Conservation (phyloP, 1,284 basidiomycete species). For the Chiua sp. region DNA sequence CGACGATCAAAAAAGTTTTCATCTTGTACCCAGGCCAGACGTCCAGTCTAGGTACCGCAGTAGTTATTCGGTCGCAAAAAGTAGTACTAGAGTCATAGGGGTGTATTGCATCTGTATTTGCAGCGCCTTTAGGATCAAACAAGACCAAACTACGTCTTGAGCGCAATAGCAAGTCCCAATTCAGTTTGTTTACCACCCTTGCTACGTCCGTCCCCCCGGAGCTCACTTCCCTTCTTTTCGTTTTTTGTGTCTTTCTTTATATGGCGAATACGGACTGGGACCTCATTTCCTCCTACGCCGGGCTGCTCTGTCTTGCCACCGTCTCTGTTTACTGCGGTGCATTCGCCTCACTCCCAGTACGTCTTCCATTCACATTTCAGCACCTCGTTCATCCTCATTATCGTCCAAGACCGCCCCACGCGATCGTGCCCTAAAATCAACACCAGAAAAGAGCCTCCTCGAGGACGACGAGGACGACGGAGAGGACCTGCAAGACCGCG, state of each 20-base stretch:
- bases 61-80: too few relatives aligned
- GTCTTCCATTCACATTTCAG: slow-evolving; percentile 28
- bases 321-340: slow-evolving; percentile 71
- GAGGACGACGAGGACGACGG: slow-evolving; percentile 41
- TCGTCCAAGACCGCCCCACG: slow-evolving; percentile 16
- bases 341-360: slow-evolving; percentile 67
- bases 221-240: slow-evolving; percentile 1
- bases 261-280: slow-evolving; percentile 53
- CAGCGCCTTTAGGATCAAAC: slow-evolving; percentile 13
- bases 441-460: slow-evolving; percentile 20
- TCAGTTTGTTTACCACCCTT: neutral
- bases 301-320: slow-evolving; percentile 65
- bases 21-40: too few relatives aligned
- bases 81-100: too few relatives aligned
- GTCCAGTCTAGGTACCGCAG: too few relatives aligned
- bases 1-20: too few relatives aligned
- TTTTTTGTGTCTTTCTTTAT: neutral
- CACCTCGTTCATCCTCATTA: neutral
- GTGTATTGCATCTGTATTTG: too few relatives aligned
- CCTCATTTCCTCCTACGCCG: slow-evolving; percentile 67
- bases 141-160: slow-evolving; percentile 19
- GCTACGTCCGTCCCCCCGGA: neutral
- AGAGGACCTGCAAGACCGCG: slow-evolving; percentile 56
- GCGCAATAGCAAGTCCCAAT: neutral
- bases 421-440: neutral